Evolutionary conservation across 805 yeast species (phyloP).

Genomic region (Huiozyma sinensis): DNA sequence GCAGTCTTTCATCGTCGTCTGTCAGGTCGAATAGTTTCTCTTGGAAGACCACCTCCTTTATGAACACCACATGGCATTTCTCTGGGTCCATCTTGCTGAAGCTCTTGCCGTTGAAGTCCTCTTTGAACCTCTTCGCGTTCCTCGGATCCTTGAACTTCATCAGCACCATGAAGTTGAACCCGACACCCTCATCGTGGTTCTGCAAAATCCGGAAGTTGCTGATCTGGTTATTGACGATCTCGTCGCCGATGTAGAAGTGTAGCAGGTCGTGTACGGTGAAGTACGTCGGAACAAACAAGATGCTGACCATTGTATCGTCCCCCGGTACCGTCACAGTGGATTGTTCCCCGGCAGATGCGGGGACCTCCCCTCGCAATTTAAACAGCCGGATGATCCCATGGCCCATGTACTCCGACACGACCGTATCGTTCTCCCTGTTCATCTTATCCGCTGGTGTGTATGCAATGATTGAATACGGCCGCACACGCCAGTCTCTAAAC

Average conservation of each 20-base stretch:
- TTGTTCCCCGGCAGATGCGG: constrained; percentile 3
- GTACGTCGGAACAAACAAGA: constrained; percentile 79
- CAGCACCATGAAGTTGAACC: constrained; percentile 49
- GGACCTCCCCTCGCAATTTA: constrained; percentile 19
- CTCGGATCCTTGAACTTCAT: constrained; percentile 55
- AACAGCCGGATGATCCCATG: constrained; percentile 63
- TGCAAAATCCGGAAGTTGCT: constrained; percentile 66
- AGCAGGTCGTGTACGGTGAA: constrained; percentile 75
- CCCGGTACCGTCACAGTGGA: constrained; percentile 29
- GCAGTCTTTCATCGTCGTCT: constrained; percentile 32
- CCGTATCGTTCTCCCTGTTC: constrained; percentile 9
- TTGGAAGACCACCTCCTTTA: constrained; percentile 47
- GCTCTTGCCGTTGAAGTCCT: constrained; percentile 54
- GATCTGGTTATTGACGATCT: constrained; percentile 39
- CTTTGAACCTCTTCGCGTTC: constrained; percentile 54
- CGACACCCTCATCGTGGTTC: constrained; percentile 51
- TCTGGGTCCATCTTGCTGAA: constrained; percentile 89
- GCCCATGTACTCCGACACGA: constrained; percentile 54
- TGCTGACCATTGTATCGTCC: constrained; percentile 61
- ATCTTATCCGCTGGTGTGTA: neutral
- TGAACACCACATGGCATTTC: constrained; percentile 62
- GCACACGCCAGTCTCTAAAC: constrained; percentile 12
- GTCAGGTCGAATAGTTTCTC: constrained; percentile 12
- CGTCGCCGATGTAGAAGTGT: constrained; percentile 60
- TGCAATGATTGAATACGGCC: constrained; percentile 1